Base-by-base conservation (phyloP, 805 yeast species). In the Saturnispora galanensis region DNA sequence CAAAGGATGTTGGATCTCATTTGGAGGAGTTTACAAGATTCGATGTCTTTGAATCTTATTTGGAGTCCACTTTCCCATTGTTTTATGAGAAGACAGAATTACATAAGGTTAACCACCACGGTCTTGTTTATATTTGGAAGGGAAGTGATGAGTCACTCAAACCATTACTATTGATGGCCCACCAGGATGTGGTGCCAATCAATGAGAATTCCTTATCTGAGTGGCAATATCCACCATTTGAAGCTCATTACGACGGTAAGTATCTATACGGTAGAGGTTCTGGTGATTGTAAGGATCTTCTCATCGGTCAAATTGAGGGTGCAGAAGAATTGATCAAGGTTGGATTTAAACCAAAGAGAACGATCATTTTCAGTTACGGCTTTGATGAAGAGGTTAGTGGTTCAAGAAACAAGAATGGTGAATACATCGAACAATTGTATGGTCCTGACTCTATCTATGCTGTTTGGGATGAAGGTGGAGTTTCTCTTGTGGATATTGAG, bases 181-280 rank as follows among this genome's bases (percentile, higher is more conserved):
- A 73, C 52, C 75, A 71, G 48, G 77, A 73, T 50, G 69, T 66
- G 2, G 77, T 73, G n/a, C 77, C 77, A 3, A 70, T 71, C 15
- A 70, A 69, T 47, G 50, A 55, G 5, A 64, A 58, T 10, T 66
- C 75, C 1, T 50, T 69, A 16, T 52, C 49, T 5, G 60, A 67
- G 45, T 69, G 73, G 72, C 56, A 54, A 4, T 58, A 58, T 44
- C 64, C 63, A 3, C 71, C 72, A 4, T 68, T 60, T 42, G 63
- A 50, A 3, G 72, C 65, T 1, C 57, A 55, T 21, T 68, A 56
- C 50, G 70, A 67, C 49, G 71, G 69, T 2, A 57, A 57, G 15
- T 51, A 55, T 30, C 45, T 68, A 7, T 65, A 63, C 56, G 72
- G 73, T 10, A 54, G 73, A 39, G 72, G 73, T 11, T 55, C 63